These are phyloP conservation scores for Penicillium occitanis DNA, from an alignment of 2,329 filamentous ascomycete genomes.

Conservation along the genomic window DNA sequence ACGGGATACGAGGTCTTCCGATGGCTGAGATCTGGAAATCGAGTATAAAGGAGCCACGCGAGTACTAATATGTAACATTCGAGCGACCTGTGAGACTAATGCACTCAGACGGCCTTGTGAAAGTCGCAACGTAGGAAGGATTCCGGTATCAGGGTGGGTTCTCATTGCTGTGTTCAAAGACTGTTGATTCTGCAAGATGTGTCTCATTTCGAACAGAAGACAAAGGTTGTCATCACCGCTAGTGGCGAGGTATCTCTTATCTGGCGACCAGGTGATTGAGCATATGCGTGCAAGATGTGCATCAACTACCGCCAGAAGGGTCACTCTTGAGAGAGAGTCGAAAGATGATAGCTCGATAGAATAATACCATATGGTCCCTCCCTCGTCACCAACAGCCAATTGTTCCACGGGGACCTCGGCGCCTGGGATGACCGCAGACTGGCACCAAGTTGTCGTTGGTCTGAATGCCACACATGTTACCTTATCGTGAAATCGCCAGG, in stretches of 20 bases:
- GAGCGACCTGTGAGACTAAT: slow-evolving; percentile 25
- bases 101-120: slow-evolving; percentile 28
- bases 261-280: slow-evolving; percentile 80
- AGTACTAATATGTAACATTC: slow-evolving; percentile 23
- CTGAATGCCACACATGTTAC: slow-evolving; percentile 82
- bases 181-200: slow-evolving; percentile 29
- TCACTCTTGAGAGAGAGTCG: slow-evolving; percentile 55
- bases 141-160: neutral
- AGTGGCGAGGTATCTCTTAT: slow-evolving; percentile 75
- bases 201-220: slow-evolving; percentile 71
- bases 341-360: slow-evolving; percentile 74
- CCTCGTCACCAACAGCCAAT: slow-evolving; percentile 80
- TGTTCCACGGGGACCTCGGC: slow-evolving; percentile 70
- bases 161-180: neutral
- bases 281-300: slow-evolving; percentile 89
- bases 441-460: slow-evolving; percentile 57
- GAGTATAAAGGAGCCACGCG: neutral
- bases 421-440: slow-evolving; percentile 50
- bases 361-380: slow-evolving; percentile 83
- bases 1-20: neutral
- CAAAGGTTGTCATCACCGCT: slow-evolving; percentile 93
- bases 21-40: slow-evolving; percentile 4
- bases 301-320: slow-evolving; percentile 70
- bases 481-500: slow-evolving; percentile 67
- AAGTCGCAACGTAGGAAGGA: slow-evolving; percentile 1